phyloP scores from a whole-genome alignment of 345 rosid species.

The Fremontodendron californicum region DNA sequence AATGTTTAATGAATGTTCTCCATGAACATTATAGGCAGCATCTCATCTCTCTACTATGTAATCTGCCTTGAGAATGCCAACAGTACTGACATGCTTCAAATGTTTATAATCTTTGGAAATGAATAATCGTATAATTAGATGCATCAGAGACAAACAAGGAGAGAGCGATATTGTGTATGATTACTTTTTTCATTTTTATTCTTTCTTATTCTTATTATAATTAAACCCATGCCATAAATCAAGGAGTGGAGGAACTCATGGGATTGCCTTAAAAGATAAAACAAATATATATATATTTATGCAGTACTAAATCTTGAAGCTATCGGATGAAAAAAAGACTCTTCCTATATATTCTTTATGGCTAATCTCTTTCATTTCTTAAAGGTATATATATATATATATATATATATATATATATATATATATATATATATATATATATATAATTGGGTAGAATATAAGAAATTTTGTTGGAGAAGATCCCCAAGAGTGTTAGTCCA shows the following conservation, averaged over 20 bases:
- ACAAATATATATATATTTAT: no score
- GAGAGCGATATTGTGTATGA: not conserved
- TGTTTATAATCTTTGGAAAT: not conserved
- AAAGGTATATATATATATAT: no score
- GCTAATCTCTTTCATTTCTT: no score
- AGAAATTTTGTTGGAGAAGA: no score
- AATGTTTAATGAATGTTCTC: not conserved
- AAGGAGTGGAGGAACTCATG: slow-evolving; percentile 1
- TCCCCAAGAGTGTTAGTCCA: no score
- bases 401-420: no score
- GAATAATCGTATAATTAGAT: not conserved
- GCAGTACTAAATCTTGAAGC: not conserved
- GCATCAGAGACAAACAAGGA: not conserved
- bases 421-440: no score
- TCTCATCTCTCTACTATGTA: not conserved
- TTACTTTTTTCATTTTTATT: not conserved
- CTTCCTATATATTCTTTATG: not conserved
- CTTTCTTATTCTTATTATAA: not conserved
- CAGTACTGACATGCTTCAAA: not conserved
- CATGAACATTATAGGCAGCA: not conserved
- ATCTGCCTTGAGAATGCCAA: not conserved
- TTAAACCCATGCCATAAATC: slow-evolving; percentile 7
- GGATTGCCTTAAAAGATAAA: not conserved
- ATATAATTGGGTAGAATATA: no score
- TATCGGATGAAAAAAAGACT: not conserved